phyloP scores from a whole-genome alignment of 78 protist species.

The Monocercomonoides exilis region DNA sequence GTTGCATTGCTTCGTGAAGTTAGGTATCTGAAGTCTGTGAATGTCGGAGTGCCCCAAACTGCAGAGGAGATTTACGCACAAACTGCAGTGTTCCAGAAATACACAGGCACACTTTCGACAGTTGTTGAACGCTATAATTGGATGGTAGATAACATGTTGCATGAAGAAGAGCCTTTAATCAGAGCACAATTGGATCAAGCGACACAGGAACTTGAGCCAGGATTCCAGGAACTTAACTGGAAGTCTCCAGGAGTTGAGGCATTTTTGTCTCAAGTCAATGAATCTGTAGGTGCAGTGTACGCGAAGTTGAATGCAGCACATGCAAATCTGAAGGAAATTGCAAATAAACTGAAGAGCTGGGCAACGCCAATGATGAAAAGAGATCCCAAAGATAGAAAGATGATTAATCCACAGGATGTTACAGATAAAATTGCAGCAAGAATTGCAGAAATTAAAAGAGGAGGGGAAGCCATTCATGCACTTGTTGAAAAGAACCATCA shows the following conservation, averaged over 20 bases:
- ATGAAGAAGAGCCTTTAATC: constrained; percentile 63
- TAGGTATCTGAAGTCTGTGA: constrained; percentile 30
- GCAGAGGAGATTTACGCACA: background rate
- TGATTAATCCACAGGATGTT: background rate
- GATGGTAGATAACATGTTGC: constrained; percentile 27
- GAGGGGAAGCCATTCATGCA: constrained; percentile 31
- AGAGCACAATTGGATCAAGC: constrained; percentile 18
- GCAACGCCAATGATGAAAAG: background rate
- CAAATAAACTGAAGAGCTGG: background rate
- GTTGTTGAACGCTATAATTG: constrained; percentile 48
- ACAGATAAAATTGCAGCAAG: background rate
- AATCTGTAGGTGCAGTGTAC: background rate
- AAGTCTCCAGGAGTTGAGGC: constrained; percentile 24
- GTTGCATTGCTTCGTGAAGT: constrained; percentile 49
- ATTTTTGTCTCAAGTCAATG: constrained; percentile 23
- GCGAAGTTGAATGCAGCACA: constrained; percentile 6
- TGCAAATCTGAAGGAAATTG: constrained; percentile 1
- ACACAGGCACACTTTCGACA: constrained; percentile 41
- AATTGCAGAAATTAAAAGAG: background rate
- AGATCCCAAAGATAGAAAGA: background rate
- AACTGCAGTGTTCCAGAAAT: background rate
- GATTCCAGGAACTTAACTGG: constrained; percentile 5
- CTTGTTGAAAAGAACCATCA: background rate
- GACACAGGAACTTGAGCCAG: constrained; percentile 39
- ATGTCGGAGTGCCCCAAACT: constrained; percentile 4